These are phyloP conservation scores for Ophioceras dolichostomum DNA, from an alignment of 2,329 filamentous ascomycete genomes.

Conservation along the genomic window DNA sequence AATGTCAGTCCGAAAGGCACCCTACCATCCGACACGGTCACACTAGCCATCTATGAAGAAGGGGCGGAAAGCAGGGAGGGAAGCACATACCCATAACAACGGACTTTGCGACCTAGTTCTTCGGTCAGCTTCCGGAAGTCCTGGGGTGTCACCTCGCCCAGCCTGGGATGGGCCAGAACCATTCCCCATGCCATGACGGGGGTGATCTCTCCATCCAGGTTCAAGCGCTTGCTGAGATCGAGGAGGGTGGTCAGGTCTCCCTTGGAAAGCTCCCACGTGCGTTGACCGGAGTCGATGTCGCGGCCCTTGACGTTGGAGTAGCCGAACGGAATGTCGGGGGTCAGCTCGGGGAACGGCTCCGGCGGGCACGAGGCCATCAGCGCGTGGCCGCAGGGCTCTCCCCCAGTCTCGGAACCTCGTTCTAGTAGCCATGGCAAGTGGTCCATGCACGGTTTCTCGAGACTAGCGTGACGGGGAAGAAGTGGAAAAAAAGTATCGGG, in stretches of 20 bases:
- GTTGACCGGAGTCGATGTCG: slow-evolving; percentile 38
- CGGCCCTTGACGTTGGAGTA: slow-evolving; percentile 22
- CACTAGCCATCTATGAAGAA: too few relatives aligned
- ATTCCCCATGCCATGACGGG: slow-evolving; percentile 92
- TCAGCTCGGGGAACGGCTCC: slow-evolving; percentile 39
- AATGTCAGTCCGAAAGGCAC: slow-evolving; percentile 3
- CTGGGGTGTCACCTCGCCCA: slow-evolving; percentile 48
- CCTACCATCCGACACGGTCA: too few relatives aligned
- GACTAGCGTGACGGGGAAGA: slow-evolving; percentile 27
- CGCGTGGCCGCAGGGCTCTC: slow-evolving; percentile 72
- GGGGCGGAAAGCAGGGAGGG: too few relatives aligned
- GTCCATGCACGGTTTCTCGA: slow-evolving; percentile 88
- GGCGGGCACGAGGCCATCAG: slow-evolving; percentile 89
- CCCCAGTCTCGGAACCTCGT: slow-evolving; percentile 42
- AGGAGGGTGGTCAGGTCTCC: slow-evolving; percentile 70
- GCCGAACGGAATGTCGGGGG: slow-evolving; percentile 40
- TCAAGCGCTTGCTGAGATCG: slow-evolving; percentile 69
- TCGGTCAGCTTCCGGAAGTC: slow-evolving; percentile 64
- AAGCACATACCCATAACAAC: slow-evolving; percentile 74
- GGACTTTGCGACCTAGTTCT: slow-evolving; percentile 66
- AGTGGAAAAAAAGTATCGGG: too few relatives aligned
- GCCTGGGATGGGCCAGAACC: slow-evolving; percentile 59
- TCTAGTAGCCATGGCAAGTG: slow-evolving; percentile 73
- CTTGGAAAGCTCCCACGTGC: slow-evolving; percentile 70
- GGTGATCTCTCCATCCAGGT: slow-evolving; percentile 82